Base-by-base conservation (phyloP, 306 rosid genomes). In the Aeschynomene evenia region DNA sequence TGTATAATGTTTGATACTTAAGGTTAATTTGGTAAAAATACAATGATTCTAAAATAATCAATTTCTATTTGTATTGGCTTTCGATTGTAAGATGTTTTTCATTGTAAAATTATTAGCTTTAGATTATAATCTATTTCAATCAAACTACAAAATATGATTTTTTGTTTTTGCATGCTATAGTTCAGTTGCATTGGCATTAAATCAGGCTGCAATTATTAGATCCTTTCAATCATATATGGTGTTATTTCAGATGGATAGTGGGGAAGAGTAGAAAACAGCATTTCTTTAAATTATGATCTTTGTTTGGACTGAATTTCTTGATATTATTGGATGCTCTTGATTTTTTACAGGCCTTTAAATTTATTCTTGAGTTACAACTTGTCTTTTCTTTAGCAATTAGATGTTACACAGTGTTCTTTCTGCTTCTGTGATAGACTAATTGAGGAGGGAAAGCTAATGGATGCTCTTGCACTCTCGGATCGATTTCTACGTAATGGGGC, bases 401-500 rank as follows among this genome's bases (percentile, higher is more conserved):
- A 45, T 21, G 43, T 75, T 71, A 70, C 48, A 40, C 22, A 34
- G 72, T 73, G 63, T 56, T 72, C 24, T 65, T 39, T 15, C 3
- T 36, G 6, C 37, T n/a, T 20, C 66, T 78, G 43, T 53, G 19
- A 53, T 79, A 93, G 98, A 66, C 83, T 93, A 77, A 88, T 87
- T 68, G 94, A 86, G 24, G 98, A 93, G 71, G 96, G 90, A 78
- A 89, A 90, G 72, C 87, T 90, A 24, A 90, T 88, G 85, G 98
- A 93, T 85, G 98, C 98, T 76, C 96, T 93, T 77, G 97, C 97
- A 56, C 89, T 93, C 39, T 93, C 98, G 65, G 98, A 93, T 66
- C 98, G 98, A 61, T 93, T 90, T 86, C 87, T 93, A 31, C 96
- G 97, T 60, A 88, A 93, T 76, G 98, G 98, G 73, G 97, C 96